A percentile compares a stretch with the other conserved stretches of the same genome.
These are phyloP conservation scores for Linum lewisii DNA, from an alignment of 345 rosid species.

Conservation along the genomic window DNA sequence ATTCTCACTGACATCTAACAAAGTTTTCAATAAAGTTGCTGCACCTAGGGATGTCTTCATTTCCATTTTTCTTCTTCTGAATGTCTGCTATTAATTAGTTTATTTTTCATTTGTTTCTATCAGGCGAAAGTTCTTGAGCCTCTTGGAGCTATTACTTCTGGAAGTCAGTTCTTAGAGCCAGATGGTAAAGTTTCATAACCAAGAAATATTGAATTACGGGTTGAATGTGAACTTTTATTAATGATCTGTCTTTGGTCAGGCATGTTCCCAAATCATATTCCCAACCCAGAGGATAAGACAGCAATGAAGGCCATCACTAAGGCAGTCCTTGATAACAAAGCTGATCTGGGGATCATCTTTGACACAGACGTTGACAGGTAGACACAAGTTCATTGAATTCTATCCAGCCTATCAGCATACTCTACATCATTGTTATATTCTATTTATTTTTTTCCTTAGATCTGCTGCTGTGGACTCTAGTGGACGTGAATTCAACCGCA, in stretches of 20 bases:
- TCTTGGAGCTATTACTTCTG: constrained; percentile 80
- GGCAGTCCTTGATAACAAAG: constrained; percentile 85
- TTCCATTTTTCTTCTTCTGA: background rate
- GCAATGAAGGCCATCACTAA: constrained; percentile 85
- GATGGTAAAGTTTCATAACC: constrained; percentile 44
- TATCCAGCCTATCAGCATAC: background rate
- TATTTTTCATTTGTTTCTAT: constrained; percentile 12
- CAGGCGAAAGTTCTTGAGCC: constrained; percentile 97
- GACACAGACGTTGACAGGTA: constrained; percentile 99
- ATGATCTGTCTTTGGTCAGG: constrained; percentile 33
- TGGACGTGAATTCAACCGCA: constrained; percentile 83
- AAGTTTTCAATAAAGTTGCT: too few relatives aligned
- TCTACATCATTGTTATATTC: background rate
- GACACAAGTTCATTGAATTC: background rate
- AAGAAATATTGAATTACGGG: constrained; percentile 5
- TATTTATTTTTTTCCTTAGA: constrained; percentile 25
- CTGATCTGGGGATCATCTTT: constrained; percentile 94
- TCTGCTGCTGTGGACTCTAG: constrained; percentile 98
- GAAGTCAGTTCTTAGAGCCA: constrained; percentile 97
- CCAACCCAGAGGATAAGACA: constrained; percentile 90
- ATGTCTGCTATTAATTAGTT: background rate
- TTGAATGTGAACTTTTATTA: constrained; percentile 3
- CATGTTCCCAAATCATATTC: constrained; percentile 93
- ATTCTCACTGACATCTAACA: too few relatives aligned
- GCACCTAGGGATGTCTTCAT: too few relatives aligned